A percentile compares a stretch with the other conserved stretches of the same genome.
phyloP scores from a whole-genome alignment of 345 rosid genomes.

The Camelina sativa region DNA sequence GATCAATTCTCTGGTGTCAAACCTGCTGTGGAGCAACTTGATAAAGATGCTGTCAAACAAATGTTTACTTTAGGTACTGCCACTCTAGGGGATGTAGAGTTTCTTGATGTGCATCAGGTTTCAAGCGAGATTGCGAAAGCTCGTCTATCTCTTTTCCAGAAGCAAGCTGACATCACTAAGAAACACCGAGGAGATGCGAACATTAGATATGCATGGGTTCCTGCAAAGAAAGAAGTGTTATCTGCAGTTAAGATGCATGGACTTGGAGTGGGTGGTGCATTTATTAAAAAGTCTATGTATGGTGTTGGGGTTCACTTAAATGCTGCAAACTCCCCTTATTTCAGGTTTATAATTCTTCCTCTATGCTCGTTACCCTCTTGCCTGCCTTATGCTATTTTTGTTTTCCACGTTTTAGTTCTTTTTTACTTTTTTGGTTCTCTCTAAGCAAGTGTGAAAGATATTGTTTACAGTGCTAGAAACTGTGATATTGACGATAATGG shows the following conservation, averaged over 20 bases:
- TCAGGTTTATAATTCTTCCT: constrained; percentile 54
- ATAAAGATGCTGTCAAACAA: constrained; percentile 49
- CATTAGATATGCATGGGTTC: constrained; percentile 85
- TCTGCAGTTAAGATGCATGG: constrained; percentile 57
- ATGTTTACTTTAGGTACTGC: constrained; percentile 58
- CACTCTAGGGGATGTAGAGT: constrained; percentile 51
- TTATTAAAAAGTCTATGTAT: constrained; percentile 44
- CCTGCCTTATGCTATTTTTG: background rate
- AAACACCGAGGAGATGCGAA: constrained; percentile 75
- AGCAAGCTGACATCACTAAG: constrained; percentile 68
- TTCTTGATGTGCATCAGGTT: constrained; percentile 50
- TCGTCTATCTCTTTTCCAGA: constrained; percentile 69
- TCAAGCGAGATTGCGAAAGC: constrained; percentile 46
- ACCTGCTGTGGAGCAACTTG: constrained; percentile 45
- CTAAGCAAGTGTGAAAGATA: constrained; percentile 37
- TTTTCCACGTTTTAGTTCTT: background rate
- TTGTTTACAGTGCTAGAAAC: constrained; percentile 65
- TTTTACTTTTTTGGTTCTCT: constrained; percentile 5
- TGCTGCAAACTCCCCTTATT: constrained; percentile 52
- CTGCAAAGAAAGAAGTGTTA: constrained; percentile 55
- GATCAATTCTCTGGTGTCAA: constrained; percentile 27
- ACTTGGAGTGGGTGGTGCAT: constrained; percentile 63
- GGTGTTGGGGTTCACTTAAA: constrained; percentile 83
- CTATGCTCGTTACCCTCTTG: background rate
- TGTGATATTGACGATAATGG: constrained; percentile 95